These are phyloP conservation scores for Puya raimondii DNA, from an alignment of 176 grass and related monocot species.

Conservation along the genomic window DNA sequence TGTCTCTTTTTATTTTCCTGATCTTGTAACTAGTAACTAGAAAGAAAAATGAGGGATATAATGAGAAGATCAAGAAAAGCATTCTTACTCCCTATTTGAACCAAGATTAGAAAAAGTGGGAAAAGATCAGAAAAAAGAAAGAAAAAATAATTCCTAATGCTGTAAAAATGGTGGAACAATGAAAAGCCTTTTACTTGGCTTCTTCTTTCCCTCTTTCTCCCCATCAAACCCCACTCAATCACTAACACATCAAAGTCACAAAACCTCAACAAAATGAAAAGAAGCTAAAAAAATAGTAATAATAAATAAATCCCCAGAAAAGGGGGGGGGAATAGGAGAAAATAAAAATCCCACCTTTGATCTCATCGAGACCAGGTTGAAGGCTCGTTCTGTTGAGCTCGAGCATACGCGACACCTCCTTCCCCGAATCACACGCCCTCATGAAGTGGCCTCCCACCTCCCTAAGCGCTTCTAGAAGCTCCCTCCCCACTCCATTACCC, in stretches of 20 bases:
- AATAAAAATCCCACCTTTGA: conserved; percentile 69
- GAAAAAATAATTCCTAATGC: background rate
- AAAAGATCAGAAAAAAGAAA: background rate
- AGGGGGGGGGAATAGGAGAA: conserved; percentile 1
- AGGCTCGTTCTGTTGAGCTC: conserved; percentile 38
- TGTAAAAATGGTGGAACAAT: background rate
- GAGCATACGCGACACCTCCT: conserved; percentile 83
- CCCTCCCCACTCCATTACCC: conserved; percentile 39
- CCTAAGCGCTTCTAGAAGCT: conserved; percentile 72
- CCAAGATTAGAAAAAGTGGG: no score
- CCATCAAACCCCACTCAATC: no score
- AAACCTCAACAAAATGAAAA: background rate
- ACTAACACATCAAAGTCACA: no score
- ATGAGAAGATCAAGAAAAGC: background rate
- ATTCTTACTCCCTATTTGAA: background rate
- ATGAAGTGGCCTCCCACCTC: conserved; percentile 77
- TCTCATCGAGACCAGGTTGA: conserved; percentile 35
- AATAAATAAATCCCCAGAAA: background rate
- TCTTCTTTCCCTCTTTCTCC: no score
- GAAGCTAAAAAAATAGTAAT: conserved; percentile 14
- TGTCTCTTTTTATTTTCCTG: background rate
- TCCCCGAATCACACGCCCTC: conserved; percentile 52
- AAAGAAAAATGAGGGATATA: background rate
- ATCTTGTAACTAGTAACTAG: background rate
- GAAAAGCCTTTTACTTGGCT: no score